Conservation (phyloP, 2,329 filamentous ascomycete species). For the Alternaria sp. region DNA sequence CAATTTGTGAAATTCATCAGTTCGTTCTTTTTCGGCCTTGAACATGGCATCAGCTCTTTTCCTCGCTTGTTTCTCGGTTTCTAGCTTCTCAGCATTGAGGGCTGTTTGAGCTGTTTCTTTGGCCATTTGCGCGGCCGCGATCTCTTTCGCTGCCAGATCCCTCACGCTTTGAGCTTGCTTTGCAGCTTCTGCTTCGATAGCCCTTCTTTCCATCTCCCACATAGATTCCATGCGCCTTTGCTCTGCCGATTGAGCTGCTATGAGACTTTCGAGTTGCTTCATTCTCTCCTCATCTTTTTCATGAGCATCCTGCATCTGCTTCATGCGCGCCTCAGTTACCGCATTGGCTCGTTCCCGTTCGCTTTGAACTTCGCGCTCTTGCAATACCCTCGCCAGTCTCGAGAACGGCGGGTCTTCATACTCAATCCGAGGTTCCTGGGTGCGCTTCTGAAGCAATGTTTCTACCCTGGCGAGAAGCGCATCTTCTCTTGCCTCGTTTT, state of each 20-base stretch:
- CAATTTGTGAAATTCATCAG: background rate
- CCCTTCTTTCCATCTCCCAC: background rate
- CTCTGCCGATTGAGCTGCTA: background rate
- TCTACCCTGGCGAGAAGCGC: background rate
- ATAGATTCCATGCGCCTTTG: background rate
- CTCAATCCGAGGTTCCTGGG: background rate
- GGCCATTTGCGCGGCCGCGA: background rate
- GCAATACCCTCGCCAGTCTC: constrained; percentile 12
- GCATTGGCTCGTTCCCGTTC: constrained; percentile 8
- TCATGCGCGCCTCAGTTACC: background rate
- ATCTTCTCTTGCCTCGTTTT: background rate
- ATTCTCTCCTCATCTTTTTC: background rate
- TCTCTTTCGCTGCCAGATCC: background rate
- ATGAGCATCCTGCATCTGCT: background rate
- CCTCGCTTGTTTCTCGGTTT: background rate
- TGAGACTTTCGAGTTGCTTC: background rate
- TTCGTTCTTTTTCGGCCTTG: background rate
- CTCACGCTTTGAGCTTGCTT: background rate
- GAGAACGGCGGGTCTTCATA: constrained; percentile 3
- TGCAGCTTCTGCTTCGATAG: background rate
- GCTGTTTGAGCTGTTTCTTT: background rate
- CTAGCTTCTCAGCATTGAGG: background rate
- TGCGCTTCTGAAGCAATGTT: background rate
- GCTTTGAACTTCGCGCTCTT: constrained; percentile 4
- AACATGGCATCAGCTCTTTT: background rate